Conservation (phyloP, 495 filamentous ascomycete species). For the Pseudevernia furfuracea region DNA sequence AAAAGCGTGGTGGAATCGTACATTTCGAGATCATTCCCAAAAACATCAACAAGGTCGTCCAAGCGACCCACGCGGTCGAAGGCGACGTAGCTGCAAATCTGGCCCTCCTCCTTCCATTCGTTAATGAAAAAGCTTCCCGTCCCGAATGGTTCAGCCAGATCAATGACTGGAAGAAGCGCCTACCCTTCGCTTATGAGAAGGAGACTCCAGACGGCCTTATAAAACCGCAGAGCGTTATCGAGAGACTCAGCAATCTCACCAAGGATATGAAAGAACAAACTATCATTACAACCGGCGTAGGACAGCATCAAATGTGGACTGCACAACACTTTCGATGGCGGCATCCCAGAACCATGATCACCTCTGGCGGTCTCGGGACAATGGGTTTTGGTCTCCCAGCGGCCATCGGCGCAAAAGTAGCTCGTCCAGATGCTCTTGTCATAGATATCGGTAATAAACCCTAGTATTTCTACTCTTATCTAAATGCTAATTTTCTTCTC, state of each 20-base stretch:
- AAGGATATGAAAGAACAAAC: conserved; percentile 66
- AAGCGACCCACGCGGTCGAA: conserved; percentile 50
- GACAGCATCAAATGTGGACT: conserved; percentile 97
- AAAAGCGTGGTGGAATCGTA: conserved; percentile 52
- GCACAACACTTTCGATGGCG: conserved; percentile 89
- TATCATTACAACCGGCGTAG: conserved; percentile 47
- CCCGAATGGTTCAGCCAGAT: conserved; percentile 84
- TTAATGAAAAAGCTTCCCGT: conserved; percentile 56
- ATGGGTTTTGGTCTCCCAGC: conserved; percentile 94
- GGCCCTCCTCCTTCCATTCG: conserved; percentile 58
- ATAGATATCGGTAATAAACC: conserved; percentile 94
- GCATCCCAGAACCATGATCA: conserved; percentile 74
- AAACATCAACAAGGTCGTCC: conserved; percentile 50
- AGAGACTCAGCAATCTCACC: conserved; percentile 69
- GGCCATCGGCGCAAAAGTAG: conserved; percentile 90
- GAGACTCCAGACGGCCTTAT: conserved; percentile 63
- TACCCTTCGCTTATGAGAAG: conserved; percentile 56
- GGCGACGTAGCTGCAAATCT: conserved; percentile 61
- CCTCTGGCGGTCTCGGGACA: conserved; percentile 77
- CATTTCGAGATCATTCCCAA: conserved; percentile 60
- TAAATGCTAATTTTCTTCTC: too few species aligned
- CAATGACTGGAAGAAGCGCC: conserved; percentile 76
- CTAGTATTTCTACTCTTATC: too few species aligned
- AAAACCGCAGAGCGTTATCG: conserved; percentile 82
- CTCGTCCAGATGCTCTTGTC: conserved; percentile 77